Conservation (phyloP, 148 eudicot genomes). For the Amaranthus cruentus region DNA sequence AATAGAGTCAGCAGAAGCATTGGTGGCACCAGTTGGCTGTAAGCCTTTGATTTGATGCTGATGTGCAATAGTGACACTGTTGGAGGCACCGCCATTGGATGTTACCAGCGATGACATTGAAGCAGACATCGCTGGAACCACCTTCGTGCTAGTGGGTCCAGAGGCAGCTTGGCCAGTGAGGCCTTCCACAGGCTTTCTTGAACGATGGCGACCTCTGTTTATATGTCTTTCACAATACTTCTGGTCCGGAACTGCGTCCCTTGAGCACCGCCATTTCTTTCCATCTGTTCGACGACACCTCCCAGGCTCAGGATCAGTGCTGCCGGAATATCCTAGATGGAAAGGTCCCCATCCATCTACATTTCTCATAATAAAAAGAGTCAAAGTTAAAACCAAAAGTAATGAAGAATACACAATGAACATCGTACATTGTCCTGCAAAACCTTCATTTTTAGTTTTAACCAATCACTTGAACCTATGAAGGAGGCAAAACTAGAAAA, state of each 20-base stretch:
- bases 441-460: not conserved
- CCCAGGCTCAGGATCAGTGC: slow-evolving; percentile 81
- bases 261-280: slow-evolving; percentile 95
- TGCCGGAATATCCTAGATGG: slow-evolving; percentile 76
- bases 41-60: slow-evolving; percentile 39
- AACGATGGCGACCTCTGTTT: slow-evolving; percentile 93
- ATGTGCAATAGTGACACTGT: slow-evolving; percentile 34
- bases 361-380: slow-evolving; percentile 6
- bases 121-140: slow-evolving; percentile 38
- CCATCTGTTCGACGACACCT: slow-evolving; percentile 93
- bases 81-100: slow-evolving; percentile 38
- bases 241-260: slow-evolving; percentile 82
- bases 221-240: slow-evolving; percentile 91
- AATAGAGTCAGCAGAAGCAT: not conserved
- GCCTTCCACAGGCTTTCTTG: slow-evolving; percentile 97
- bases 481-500: too few relatives aligned
- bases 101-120: slow-evolving; percentile 49
- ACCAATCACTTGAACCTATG: not conserved
- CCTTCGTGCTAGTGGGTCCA: slow-evolving; percentile 49
- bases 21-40: slow-evolving; percentile 19
- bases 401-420: not conserved
- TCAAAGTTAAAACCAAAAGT: not conserved
- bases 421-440: not conserved
- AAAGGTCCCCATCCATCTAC: slow-evolving; percentile 66
- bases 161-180: slow-evolving; percentile 62